These are phyloP conservation scores for Populus hybrid DNA, from an alignment of 441 rosid species.

Conservation along the genomic window DNA sequence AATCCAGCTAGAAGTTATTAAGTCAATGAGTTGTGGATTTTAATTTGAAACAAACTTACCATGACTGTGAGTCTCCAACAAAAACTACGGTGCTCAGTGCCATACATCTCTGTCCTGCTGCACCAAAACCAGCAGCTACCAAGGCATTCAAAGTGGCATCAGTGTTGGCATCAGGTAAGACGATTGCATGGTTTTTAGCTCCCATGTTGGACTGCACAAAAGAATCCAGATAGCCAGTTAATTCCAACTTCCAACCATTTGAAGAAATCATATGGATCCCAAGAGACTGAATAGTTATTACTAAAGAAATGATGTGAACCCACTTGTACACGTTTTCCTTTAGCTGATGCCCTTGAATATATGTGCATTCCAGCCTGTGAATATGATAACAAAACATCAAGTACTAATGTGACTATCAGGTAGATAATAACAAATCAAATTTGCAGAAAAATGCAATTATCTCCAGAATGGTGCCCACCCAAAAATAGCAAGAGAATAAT, in stretches of 20 bases:
- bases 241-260: slow-evolving; percentile 15
- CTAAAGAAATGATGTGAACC: slow-evolving; percentile 15
- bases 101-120: slow-evolving; percentile 99
- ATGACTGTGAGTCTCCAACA: slow-evolving; percentile 68
- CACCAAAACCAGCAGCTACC: slow-evolving; percentile 97
- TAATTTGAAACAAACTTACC: slow-evolving; percentile 36
- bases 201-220: slow-evolving; percentile 86
- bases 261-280: slow-evolving; percentile 9
- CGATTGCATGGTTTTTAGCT: slow-evolving; percentile 90
- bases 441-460: neutral
- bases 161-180: slow-evolving; percentile 75
- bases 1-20: neutral
- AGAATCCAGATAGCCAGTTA: slow-evolving; percentile 14
- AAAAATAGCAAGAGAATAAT: neutral
- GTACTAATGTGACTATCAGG: slow-evolving; percentile 6
- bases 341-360: slow-evolving; percentile 80
- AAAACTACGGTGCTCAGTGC: slow-evolving; percentile 91
- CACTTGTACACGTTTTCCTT: slow-evolving; percentile 95
- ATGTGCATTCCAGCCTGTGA: slow-evolving; percentile 96
- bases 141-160: slow-evolving; percentile 81
- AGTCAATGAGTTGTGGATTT: neutral
- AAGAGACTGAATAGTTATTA: neutral
- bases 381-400: slow-evolving; percentile 12
- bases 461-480: neutral
- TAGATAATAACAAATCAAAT: neutral